A percentile compares a stretch with the other conserved stretches of the same genome.
phyloP scores from a whole-genome alignment of 371 early-diverging fungal species.

The Mucor saturninus region DNA sequence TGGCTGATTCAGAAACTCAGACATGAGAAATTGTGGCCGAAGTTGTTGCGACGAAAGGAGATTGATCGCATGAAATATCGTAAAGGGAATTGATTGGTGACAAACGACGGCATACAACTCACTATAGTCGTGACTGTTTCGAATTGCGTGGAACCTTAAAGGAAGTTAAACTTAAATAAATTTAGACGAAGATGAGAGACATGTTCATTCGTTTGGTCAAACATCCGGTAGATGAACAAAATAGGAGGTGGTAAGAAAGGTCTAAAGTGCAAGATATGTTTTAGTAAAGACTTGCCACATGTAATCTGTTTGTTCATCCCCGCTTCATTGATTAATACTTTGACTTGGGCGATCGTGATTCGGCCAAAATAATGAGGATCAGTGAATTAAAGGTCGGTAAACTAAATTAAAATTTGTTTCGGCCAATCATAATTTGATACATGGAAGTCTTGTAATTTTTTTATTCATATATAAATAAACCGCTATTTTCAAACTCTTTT shows the following conservation, averaged over 20 bases:
- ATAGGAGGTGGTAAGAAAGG: background rate
- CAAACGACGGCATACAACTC: too few relatives aligned
- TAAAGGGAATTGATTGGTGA: too few relatives aligned
- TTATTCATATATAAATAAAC: constrained; percentile 16
- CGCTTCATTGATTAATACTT: constrained; percentile 13
- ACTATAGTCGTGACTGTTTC: background rate
- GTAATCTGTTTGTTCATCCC: constrained; percentile 4
- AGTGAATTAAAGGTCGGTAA: constrained; percentile 7
- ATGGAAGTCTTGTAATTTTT: constrained; percentile 33
- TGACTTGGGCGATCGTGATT: constrained; percentile 37
- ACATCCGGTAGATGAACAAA: background rate
- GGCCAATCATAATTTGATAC: constrained; percentile 49
- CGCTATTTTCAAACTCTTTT: constrained; percentile 17
- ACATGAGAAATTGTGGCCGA: too few relatives aligned
- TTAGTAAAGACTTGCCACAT: background rate
- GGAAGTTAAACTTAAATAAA: background rate
- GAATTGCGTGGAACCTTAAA: background rate
- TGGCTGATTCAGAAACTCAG: too few relatives aligned
- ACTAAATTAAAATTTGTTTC: constrained; percentile 24
- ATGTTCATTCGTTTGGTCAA: background rate
- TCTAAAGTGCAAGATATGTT: background rate
- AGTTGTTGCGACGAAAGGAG: too few relatives aligned
- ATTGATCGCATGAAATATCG: too few relatives aligned
- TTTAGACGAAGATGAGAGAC: background rate
- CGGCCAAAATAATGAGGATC: constrained; percentile 13